Percentiles rank a stretch among this genome's conserved stretches.
phyloP scores from a whole-genome alignment of 192 early-diverging fungal species.

The Paraglomus brasilianum region DNA sequence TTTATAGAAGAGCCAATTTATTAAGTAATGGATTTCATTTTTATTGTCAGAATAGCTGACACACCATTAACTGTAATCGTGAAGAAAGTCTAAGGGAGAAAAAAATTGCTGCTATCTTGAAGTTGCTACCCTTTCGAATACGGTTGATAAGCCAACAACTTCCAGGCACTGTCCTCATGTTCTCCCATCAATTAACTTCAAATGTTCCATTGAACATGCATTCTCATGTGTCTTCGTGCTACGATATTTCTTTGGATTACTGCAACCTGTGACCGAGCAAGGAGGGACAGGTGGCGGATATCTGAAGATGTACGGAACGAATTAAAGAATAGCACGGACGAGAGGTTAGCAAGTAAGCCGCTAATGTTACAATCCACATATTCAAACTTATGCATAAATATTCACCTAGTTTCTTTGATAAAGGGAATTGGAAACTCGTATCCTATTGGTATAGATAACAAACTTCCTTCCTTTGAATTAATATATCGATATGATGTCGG shows the following conservation, averaged over 20 bases:
- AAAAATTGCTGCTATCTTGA: too few relatives aligned
- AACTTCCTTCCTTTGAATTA: constrained; percentile 43
- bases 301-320: constrained; percentile 29
- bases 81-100: too few relatives aligned
- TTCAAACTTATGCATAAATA: constrained; percentile 31
- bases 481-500: constrained; percentile 39
- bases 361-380: constrained; percentile 28
- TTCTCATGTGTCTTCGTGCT: constrained; percentile 45
- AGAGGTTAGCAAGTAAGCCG: constrained; percentile 26
- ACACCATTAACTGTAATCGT: too few relatives aligned
- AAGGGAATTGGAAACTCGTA: constrained; percentile 18
- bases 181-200: constrained; percentile 36
- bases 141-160: too few relatives aligned
- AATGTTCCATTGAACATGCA: constrained; percentile 64
- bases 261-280: constrained; percentile 52
- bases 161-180: background rate
- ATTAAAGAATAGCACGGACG: constrained; percentile 27
- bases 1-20: too few relatives aligned
- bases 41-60: too few relatives aligned
- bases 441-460: constrained; percentile 39
- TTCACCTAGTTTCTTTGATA: constrained; percentile 33
- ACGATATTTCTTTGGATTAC: constrained; percentile 55
- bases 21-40: too few relatives aligned
- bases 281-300: constrained; percentile 49
- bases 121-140: too few relatives aligned